Conservation (phyloP, 495 filamentous ascomycete species). For the Echria macrotheca region DNA sequence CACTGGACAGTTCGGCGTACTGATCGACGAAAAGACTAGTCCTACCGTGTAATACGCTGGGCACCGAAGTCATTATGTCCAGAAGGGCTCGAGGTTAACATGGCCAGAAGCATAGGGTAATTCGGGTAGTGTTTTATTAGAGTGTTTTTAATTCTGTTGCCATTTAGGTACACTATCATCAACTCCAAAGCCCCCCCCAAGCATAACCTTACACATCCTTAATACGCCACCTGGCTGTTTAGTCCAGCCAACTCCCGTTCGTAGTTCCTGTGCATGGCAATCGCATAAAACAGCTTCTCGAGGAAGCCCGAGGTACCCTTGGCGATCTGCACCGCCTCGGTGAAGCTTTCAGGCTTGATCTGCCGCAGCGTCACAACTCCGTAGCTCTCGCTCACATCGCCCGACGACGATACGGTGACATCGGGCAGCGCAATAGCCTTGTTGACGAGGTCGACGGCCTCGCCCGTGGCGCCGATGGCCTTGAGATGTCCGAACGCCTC, state of each 20-base stretch:
- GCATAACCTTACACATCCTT: not conserved
- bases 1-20: slow-evolving; percentile 31
- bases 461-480: slow-evolving; percentile 67
- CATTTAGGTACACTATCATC: not conserved
- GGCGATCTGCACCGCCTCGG: slow-evolving; percentile 50
- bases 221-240: slow-evolving; percentile 41
- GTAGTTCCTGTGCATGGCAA: slow-evolving; percentile 66
- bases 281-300: slow-evolving; percentile 56
- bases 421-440: slow-evolving; percentile 52
- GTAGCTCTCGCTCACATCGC: slow-evolving; percentile 58
- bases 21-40: slow-evolving; percentile 30
- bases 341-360: slow-evolving; percentile 47
- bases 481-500: slow-evolving; percentile 81
- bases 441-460: slow-evolving; percentile 61
- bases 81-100: too few species aligned
- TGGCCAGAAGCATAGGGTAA: too few species aligned
- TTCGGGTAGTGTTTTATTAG: too few species aligned
- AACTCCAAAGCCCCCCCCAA: not conserved
- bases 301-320: slow-evolving; percentile 60
- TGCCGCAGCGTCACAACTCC: slow-evolving; percentile 61
- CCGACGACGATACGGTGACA: slow-evolving; percentile 40
- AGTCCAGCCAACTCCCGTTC: slow-evolving; percentile 68
- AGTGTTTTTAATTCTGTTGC: too few species aligned
- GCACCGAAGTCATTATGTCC: too few species aligned
- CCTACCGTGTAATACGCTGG: not conserved